Percentiles rank a stretch among this genome's conserved stretches.
phyloP scores from a whole-genome alignment of 139 green algal species.

The Spirogloea muscicola region DNA sequence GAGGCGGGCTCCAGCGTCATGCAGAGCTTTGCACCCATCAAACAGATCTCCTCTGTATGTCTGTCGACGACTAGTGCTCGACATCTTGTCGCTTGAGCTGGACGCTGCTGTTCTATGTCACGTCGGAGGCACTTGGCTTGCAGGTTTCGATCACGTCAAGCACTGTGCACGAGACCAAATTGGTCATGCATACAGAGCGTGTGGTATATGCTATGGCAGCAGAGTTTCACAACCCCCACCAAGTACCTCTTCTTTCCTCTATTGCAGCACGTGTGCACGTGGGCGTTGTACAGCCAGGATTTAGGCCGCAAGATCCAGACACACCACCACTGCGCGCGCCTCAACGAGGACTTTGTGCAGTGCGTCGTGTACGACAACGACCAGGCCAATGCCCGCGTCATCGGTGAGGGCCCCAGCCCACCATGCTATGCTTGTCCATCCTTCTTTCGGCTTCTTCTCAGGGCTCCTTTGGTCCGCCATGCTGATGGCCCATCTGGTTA shows the following conservation, averaged over 20 bases:
- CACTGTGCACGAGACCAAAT: background rate
- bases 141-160: too few relatives aligned
- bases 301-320: slow-evolving; percentile 34
- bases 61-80: too few relatives aligned
- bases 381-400: slow-evolving; percentile 24
- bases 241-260: background rate
- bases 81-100: too few relatives aligned
- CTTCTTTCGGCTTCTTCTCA: too few relatives aligned
- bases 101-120: too few relatives aligned
- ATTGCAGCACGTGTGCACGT: slow-evolving; percentile 37
- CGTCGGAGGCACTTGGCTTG: too few relatives aligned
- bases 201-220: background rate
- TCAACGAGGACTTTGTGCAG: slow-evolving; percentile 43
- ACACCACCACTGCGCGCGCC: slow-evolving; percentile 9
- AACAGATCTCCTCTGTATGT: too few relatives aligned
- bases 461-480: too few relatives aligned
- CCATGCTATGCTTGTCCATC: too few relatives aligned
- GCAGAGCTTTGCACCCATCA: slow-evolving; percentile 27
- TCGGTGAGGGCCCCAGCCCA: too few relatives aligned
- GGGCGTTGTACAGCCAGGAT: slow-evolving; percentile 31
- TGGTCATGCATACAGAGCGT: background rate
- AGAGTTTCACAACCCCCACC: background rate
- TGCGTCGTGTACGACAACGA: slow-evolving; percentile 33
- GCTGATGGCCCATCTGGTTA: too few relatives aligned
- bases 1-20: background rate